Evolutionary conservation across 2,329 filamentous ascomycete genomes (phyloP).

Genomic region (Fusarium torreyae): DNA sequence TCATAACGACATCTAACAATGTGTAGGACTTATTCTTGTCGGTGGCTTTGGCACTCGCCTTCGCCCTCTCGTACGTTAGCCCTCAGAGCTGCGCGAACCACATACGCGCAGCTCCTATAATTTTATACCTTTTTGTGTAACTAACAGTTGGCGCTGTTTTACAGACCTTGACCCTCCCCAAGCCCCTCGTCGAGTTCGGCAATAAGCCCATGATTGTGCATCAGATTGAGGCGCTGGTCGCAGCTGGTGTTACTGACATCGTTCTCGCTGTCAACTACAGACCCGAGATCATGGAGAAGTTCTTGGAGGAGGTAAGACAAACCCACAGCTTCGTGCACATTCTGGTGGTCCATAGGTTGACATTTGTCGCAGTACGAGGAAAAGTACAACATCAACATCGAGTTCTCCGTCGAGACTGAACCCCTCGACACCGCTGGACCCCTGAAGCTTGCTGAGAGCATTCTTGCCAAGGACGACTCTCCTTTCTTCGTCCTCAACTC

Average conservation of each 20-base stretch:
- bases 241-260: slow-evolving; percentile 95
- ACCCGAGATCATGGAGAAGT: slow-evolving; percentile 96
- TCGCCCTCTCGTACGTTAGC: slow-evolving; percentile 85
- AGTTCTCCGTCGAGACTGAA: slow-evolving; percentile 96
- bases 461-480: slow-evolving; percentile 91
- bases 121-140: slow-evolving; percentile 1
- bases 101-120: slow-evolving; percentile 23
- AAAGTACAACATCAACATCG: slow-evolving; percentile 93
- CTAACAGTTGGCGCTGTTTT: slow-evolving; percentile 44
- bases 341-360: slow-evolving; percentile 19
- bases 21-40: slow-evolving; percentile 95
- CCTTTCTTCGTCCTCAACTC: slow-evolving; percentile 99
- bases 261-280: slow-evolving; percentile 99
- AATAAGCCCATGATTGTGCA: slow-evolving; percentile 99
- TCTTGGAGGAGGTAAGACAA: slow-evolving; percentile 82
- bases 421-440: slow-evolving; percentile 95
- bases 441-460: slow-evolving; percentile 93
- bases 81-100: slow-evolving; percentile 32
- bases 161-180: slow-evolving; percentile 95
- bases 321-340: not conserved
- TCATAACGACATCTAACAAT: slow-evolving; percentile 37
- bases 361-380: slow-evolving; percentile 79
- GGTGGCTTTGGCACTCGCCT: slow-evolving; percentile 99
- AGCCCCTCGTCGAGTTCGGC: slow-evolving; percentile 97
- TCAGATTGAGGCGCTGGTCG: slow-evolving; percentile 95